Base-by-base conservation (phyloP, 2,329 filamentous ascomycete genomes). In the Parascedosporium putredinis region DNA sequence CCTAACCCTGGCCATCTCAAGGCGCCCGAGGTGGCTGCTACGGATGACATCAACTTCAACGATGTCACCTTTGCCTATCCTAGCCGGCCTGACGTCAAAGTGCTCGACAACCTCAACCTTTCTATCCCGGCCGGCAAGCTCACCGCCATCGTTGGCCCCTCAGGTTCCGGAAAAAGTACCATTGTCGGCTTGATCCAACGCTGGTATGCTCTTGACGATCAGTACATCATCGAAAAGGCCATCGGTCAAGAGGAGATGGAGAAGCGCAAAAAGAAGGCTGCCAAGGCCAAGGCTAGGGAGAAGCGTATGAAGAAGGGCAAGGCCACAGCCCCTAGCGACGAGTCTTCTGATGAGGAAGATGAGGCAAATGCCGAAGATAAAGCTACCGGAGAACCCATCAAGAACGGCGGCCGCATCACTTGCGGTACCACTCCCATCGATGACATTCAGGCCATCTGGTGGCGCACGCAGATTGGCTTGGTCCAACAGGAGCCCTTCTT, bases 1-100 rank as follows among this genome's bases (percentile, higher is more conserved):
- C 67, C 67, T 1, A 53, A 56, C 1, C 62, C 60, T 22, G 67
- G 67, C 2, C 59, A 62, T 6, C 53, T 69, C 24, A 64, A 59
- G 47, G 62, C 60, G 2, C 64, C 67, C 2, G 63, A 69, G 2
- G 63, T 69, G 1, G 62, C 64, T 5, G 62, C 68, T 5, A 62
- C 57, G 4, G 56, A 69, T 3, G 65, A 70, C 45, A 68, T 70
- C 43, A 55, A 65, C n/a, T 77, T 89, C 38, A 65, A 78, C 9
- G 69, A 78, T 36, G 75, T 89, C 10, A 76, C 73, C n/a, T 89
- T 90, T 58, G 77, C 83, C 2, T 90, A 90, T 57, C 86, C 86
- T 1, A 79, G 69, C 49, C 71, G 83, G 9, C 79, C 81, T 0
- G 73, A 81, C 51, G 76, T 83, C 53, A 78, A 78, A 57, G 76